Evolutionary conservation across 805 yeast species (phyloP), one percentile per base, ranked within the genome.

Genomic region (Wickerhamomyces bovis): DNA sequence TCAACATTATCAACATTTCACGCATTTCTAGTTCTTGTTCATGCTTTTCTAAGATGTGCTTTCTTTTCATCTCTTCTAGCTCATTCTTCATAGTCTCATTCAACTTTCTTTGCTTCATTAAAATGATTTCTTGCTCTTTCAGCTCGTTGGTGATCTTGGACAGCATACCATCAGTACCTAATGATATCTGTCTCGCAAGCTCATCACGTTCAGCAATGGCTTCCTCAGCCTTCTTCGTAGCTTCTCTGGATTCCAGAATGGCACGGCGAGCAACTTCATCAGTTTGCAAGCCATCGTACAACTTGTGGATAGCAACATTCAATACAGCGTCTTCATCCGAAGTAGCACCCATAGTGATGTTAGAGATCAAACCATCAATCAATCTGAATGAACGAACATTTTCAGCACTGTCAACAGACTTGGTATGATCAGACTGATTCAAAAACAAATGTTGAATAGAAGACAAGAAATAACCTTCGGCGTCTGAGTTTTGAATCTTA

Each of bases 251-350:
- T 45, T 77, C 89, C 45, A 59, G 61, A 45, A 70, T 74, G 50
- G 96, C 95, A 49, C 85, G 74, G 44, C 81, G 72, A 12, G 95
- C 95, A 66, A 83, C 82, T 45, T 88, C 95, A 62, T 92, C 97
- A 0, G 96, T 86, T 54, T 82, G 81, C 58, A 90, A 72, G 23
- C 85, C 75, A 39, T 88, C 81, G 48, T 80, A 72, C 41, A 92
- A 69, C 46, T 80, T 72, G 57, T 86, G 89, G 31, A 90, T 81
- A 1, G 95, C 87, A 42, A 85, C 78, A 44, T 84, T 86, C 53
- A 88, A 73, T 15, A 87, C 80, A n/a, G 81, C 72, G 42, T 81
- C 85, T 48, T 74, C 74, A 43, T 65, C 65, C 56, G 64, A 65
- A 12, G 75, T 63, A 57, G 64, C 67, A 33, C 75, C 80, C 65